Evolutionary conservation across 441 rosid genomes (phyloP), one percentile per base, ranked within the genome.

Genomic region (Erodium texanum): DNA sequence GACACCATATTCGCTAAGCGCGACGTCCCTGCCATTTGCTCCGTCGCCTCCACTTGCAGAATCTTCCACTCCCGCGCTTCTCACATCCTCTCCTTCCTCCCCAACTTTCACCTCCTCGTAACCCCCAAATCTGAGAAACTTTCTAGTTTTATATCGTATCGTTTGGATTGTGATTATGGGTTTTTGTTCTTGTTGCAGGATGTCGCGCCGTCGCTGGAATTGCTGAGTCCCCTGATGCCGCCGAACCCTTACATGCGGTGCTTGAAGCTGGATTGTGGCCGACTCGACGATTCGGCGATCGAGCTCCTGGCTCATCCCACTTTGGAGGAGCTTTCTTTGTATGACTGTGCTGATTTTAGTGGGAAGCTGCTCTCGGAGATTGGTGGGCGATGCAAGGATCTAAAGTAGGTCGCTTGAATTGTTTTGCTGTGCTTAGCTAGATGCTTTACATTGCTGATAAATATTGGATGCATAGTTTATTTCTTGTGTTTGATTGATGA

Each of bases 321-420:
- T 41, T 78, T 93, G 70, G 76, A 71, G 0, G 92, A 93, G 82
- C 83, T 93, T 19, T 84, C 78, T 70, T 79, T 93, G 4, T 85
- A 79, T 32, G 87, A 89, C 54, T 93, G 98, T 22, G 69, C 82
- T 0, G 85, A 87, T 80, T 90, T 93, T 70, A 86, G 83, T 6
- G 93, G 98, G 1, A 90, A 80, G 70, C 78, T 90, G 67, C 88
- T 93, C 48, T 87, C 87, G 24, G 89, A 81, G 74, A 93, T 93
- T 11, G 98, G 92, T 34, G 78, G 77, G 18, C 82, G 78, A 22
- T 90, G 98, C 81, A 75, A 78, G 63, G 83, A 86, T 72, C 71
- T 88, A 52, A 88, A 92, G 96, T 89, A 66, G 50, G 70, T 62
- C 8, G 48, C 48, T 41, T 41, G 12, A 41, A 41, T 11, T 41